Evolutionary conservation across 2,329 filamentous ascomycete species (phyloP).

Genomic region (Aspergillus ochraceus): DNA sequence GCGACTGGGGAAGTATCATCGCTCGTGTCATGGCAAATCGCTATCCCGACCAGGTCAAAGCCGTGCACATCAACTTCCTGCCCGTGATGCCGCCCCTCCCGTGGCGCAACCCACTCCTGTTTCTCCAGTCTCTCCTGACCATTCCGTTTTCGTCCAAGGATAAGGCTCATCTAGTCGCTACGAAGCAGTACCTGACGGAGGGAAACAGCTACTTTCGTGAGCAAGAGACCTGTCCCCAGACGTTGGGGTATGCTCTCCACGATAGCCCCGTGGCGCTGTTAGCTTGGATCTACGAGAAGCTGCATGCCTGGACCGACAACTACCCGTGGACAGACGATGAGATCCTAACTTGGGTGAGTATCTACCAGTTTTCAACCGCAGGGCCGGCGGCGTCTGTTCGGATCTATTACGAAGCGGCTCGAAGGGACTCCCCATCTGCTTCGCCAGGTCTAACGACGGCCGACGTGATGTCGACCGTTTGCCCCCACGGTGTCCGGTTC

Average conservation of each 20-base stretch:
- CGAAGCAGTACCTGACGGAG: conserved; percentile 24
- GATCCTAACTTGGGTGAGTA: conserved; percentile 70
- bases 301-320: conserved; percentile 72
- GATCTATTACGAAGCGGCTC: conserved; percentile 70
- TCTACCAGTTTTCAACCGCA: conserved; percentile 70
- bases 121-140: conserved; percentile 34
- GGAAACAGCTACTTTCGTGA: conserved; percentile 54
- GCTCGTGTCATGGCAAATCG: conserved; percentile 61
- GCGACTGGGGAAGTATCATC: conserved; percentile 69
- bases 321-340: conserved; percentile 77
- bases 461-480: conserved; percentile 40
- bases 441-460: conserved; percentile 15
- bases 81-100: conserved; percentile 50
- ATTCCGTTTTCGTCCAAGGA: conserved; percentile 31
- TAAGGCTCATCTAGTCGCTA: conserved; percentile 22
- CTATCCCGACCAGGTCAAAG: conserved; percentile 59
- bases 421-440: neutral
- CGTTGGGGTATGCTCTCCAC: conserved; percentile 66
- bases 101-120: conserved; percentile 56
- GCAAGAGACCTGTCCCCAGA: conserved; percentile 71
- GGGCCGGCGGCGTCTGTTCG: conserved; percentile 66
- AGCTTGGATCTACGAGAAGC: conserved; percentile 79
- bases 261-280: conserved; percentile 71
- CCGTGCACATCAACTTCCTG: conserved; percentile 64
- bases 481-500: conserved; percentile 49